Conservation (phyloP, 2,329 filamentous ascomycete genomes). For the Pyricularia grisea region DNA sequence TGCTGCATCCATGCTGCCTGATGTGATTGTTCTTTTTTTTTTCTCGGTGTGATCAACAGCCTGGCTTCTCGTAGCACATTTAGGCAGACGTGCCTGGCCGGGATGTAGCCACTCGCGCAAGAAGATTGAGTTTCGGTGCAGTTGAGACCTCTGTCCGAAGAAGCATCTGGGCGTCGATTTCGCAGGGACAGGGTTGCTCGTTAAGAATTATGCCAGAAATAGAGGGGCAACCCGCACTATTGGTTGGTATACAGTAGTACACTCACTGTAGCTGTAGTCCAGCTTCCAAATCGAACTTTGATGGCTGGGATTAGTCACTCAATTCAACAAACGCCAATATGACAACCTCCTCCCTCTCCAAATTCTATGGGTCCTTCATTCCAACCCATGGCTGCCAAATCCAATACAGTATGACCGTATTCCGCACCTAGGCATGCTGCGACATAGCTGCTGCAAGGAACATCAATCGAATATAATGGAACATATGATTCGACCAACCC, state of each 20-base stretch:
- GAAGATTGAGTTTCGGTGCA: neutral
- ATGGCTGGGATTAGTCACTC: neutral
- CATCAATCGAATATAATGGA: neutral
- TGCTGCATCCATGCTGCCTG: constrained; percentile 54
- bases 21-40: neutral
- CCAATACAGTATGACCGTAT: neutral
- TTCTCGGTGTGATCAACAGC: neutral
- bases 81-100: neutral
- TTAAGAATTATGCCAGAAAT: neutral
- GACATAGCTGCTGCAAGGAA: neutral
- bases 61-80: neutral
- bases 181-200: neutral
- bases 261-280: too few relatives aligned
- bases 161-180: neutral
- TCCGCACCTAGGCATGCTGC: neutral
- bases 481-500: neutral
- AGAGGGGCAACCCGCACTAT: neutral
- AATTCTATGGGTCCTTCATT: neutral
- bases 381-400: neutral
- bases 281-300: neutral
- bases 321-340: neutral
- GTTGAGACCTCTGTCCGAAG: neutral
- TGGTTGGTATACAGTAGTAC: too few relatives aligned
- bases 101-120: neutral
- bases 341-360: too few relatives aligned